Conservation (phyloP, 805 yeast species). For the Yarrowia keelungensis region DNA sequence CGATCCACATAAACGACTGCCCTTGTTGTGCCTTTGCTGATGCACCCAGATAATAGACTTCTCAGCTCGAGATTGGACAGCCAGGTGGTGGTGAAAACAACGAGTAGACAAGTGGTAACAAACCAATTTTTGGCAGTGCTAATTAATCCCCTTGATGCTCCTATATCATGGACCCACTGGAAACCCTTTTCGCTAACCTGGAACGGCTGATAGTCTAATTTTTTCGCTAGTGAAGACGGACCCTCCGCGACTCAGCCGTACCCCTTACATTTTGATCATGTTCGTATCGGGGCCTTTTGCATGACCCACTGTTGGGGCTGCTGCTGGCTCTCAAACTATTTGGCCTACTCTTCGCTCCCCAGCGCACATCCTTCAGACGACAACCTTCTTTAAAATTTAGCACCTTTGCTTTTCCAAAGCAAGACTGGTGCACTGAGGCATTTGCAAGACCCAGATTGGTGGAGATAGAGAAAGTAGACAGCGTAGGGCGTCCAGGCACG, state of each 20-base stretch:
- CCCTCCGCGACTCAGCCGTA: not conserved
- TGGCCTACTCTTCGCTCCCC: not conserved
- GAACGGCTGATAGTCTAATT: too few species aligned
- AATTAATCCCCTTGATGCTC: too few species aligned
- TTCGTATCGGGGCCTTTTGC: not conserved
- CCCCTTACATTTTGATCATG: constrained; percentile 13
- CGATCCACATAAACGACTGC: not conserved
- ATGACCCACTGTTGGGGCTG: not conserved
- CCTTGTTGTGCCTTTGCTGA: constrained; percentile 3
- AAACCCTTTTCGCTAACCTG: too few species aligned
- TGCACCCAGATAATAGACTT: constrained; percentile 2
- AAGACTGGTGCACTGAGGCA: constrained; percentile 5
- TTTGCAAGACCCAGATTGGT: not conserved
- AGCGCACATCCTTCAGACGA: not conserved
- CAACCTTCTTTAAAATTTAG: constrained; percentile 2
- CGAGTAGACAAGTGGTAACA: too few species aligned
- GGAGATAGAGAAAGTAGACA: not conserved
- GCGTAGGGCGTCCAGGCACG: not conserved
- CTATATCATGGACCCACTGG: too few species aligned
- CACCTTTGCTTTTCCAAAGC: not conserved
- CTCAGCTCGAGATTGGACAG: constrained; percentile 16
- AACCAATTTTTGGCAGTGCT: too few species aligned
- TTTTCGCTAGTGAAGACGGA: too few species aligned
- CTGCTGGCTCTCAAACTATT: constrained; percentile 10
- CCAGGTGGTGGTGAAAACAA: not conserved